phyloP scores from a whole-genome alignment of 306 rosid species.

The Sicyos baderoa region DNA sequence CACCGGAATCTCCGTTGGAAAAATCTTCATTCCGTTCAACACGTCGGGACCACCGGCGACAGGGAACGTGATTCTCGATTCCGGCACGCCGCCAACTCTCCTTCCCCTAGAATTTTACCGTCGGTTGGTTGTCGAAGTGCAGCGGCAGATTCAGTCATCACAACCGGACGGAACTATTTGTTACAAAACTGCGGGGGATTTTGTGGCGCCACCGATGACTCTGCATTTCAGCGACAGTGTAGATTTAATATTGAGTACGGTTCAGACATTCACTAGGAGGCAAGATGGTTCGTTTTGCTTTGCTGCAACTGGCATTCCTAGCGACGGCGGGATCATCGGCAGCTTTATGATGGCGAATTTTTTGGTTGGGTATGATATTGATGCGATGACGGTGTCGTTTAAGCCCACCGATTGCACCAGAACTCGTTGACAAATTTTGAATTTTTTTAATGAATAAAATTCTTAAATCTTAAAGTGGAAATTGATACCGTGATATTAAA shows the following conservation, averaged over 20 bases:
- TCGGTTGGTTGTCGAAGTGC: slow-evolving; percentile 17
- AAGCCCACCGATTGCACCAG: slow-evolving; percentile 33
- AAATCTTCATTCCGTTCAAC: not conserved
- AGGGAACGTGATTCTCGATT: slow-evolving; percentile 30
- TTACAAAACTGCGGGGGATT: not conserved
- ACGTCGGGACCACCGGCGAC: not conserved
- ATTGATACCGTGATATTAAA: too few species aligned
- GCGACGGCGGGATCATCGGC: slow-evolving; percentile 24
- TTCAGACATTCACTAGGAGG: not conserved
- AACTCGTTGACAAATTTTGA: not conserved
- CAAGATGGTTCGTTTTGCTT: slow-evolving; percentile 29
- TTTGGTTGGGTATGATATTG: slow-evolving; percentile 46
- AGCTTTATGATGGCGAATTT: slow-evolving; percentile 37
- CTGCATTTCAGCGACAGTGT: not conserved
- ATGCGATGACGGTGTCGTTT: slow-evolving; percentile 29
- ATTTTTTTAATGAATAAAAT: not conserved
- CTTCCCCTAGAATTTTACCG: slow-evolving; percentile 8
- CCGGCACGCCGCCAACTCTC: slow-evolving; percentile 29
- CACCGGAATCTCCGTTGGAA: slow-evolving; percentile 27
- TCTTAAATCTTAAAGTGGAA: too few species aligned
- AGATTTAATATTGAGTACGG: not conserved
- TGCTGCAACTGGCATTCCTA: not conserved
- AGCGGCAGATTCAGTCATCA: not conserved
- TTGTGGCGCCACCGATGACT: not conserved
- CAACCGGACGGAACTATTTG: not conserved